phyloP scores from a whole-genome alignment of 164 flowering plant genomes.

The Macadamia integrifolia region DNA sequence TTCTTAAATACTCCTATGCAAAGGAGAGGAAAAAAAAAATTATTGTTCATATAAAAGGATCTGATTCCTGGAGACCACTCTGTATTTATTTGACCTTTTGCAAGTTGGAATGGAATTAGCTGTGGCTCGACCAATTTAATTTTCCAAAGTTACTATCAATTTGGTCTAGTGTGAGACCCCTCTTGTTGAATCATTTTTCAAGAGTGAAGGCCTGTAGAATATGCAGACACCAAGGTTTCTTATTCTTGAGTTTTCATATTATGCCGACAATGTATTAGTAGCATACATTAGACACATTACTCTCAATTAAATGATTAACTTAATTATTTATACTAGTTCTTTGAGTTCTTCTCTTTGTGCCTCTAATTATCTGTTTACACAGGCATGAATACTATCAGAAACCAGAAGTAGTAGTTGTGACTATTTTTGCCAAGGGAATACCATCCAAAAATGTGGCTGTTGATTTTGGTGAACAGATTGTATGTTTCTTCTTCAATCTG shows the following conservation, averaged over 20 bases:
- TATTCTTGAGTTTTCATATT: no score
- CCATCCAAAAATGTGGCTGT: slow-evolving; percentile 56
- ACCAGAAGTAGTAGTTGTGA: slow-evolving; percentile 85
- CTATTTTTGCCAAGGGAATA: slow-evolving; percentile 80
- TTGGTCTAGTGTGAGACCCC: no score
- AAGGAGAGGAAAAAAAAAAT: not conserved
- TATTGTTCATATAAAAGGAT: no score
- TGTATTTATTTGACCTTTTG: no score
- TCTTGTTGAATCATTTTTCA: no score
- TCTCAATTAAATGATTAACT: not conserved
- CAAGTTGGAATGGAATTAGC: no score
- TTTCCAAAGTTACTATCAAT: no score
- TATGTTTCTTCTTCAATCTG: slow-evolving; percentile 24
- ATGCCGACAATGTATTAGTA: not conserved
- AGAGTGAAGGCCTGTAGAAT: no score
- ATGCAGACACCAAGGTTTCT: no score
- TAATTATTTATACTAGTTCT: not conserved
- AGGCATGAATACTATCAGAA: slow-evolving; percentile 94
- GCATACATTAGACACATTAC: no score
- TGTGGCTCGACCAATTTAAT: no score
- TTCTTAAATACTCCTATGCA: not conserved
- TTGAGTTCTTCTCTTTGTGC: not conserved
- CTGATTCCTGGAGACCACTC: no score
- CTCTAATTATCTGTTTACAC: slow-evolving; percentile 9
- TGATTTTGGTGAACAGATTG: slow-evolving; percentile 95